Base-by-base conservation (phyloP, 2,329 filamentous ascomycete species). In the Teratosphaeria pseudoeucalypti region DNA sequence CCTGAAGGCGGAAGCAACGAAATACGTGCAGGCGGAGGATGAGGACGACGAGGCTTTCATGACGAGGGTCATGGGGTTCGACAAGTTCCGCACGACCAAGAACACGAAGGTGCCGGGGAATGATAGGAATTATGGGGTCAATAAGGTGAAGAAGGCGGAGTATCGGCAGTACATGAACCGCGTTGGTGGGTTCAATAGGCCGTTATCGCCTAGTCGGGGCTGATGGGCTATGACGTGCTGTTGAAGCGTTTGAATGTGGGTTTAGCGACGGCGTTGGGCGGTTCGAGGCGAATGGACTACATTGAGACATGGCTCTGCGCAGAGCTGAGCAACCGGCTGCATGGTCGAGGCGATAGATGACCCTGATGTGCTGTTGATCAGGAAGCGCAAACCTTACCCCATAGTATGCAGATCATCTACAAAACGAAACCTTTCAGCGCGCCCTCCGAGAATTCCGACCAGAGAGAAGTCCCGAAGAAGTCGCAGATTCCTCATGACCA, bases 161-260 rank as follows among this genome's bases (percentile, higher is more conserved):
- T 97, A 96, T 71, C 82, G 94, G 67, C 94, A 99, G 82, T 99
- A 99, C 75, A 99, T 99, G 85, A 94, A 94, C 71, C 82, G 89
- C 59, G 79, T 85, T 57, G 89, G 89, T 59, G 89, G 89, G 6
- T 94, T 94, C 78, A 94, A 92, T 72, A 77, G 89, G 67, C 88
- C 89, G 54, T 76, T 92, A 57, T 66, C 64, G 58, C 67, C 67
- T 16, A 59, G 58, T 27, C 88, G 86, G 56, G 54, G 12, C 3
- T 56, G 14, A 56, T 5, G 16, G 11, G 10, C 5, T 14, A 1
- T n/a, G 37, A 16, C 4, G 37, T 43, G 37, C 5, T 16, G 37
- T 14, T 1, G 37, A 6, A 43, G 37, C 2, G 12, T 43, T 43
- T n/a, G 16, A 43, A 12, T 43, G 43, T 9, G 43, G 43, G n/a